phyloP scores from a whole-genome alignment of 202 grass and related monocot species.

The Carex arenaria region DNA sequence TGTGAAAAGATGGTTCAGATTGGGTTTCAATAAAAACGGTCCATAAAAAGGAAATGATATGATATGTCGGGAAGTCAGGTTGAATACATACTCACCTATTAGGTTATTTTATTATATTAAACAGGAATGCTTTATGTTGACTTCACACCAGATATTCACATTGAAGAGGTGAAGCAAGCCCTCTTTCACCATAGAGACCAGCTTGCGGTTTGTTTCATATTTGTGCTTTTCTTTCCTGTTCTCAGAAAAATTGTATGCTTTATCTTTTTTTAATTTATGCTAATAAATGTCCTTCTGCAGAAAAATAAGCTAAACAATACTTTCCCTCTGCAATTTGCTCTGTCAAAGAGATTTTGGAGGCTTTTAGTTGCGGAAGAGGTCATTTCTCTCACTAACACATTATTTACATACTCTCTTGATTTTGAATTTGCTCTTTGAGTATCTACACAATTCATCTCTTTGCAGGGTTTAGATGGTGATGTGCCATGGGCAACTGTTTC shows the following conservation, averaged over 20 bases:
- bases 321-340: constrained; percentile 64
- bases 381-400: constrained; percentile 22
- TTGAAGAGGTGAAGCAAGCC: constrained; percentile 63
- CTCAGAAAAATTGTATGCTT: neutral
- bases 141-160: constrained; percentile 71
- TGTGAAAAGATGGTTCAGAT: neutral
- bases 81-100: neutral
- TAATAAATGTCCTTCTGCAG: constrained; percentile 35
- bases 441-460: constrained; percentile 2
- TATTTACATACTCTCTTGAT: constrained; percentile 4
- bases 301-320: constrained; percentile 66
- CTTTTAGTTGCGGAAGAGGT: constrained; percentile 79
- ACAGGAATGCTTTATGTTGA: constrained; percentile 83
- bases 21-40: neutral
- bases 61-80: neutral
- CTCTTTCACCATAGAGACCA: constrained; percentile 73
- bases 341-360: constrained; percentile 93
- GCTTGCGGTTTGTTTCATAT: constrained; percentile 47
- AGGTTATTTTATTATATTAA: neutral
- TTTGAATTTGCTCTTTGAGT: constrained; percentile 22
- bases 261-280: neutral
- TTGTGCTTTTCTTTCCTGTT: neutral
- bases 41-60: neutral
- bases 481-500: constrained; percentile 68
- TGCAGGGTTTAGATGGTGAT: constrained; percentile 81